phyloP scores from a whole-genome alignment of 1,139 yeast species.

The Suhomyces taliae region DNA sequence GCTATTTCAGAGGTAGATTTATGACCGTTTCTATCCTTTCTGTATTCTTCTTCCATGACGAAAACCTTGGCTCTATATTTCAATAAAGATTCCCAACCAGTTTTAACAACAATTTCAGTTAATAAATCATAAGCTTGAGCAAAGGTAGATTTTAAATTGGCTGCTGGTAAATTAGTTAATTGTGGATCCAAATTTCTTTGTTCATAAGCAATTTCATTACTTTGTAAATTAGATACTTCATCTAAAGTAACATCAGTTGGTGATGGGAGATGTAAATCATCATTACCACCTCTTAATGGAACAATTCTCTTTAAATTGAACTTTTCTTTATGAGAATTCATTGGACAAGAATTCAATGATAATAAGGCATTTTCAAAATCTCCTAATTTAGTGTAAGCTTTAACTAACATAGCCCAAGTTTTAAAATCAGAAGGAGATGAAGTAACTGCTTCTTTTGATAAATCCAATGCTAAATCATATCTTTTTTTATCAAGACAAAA shows the following conservation, averaged over 20 bases:
- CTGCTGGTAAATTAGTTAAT: conserved; percentile 71
- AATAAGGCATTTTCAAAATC: conserved; percentile 77
- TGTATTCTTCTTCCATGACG: conserved; percentile 93
- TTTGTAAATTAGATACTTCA: conserved; percentile 55
- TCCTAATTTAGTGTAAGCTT: conserved; percentile 66
- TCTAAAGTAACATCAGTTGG: conserved; percentile 79
- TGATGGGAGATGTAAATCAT: conserved; percentile 70
- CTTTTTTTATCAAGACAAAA: conserved; percentile 68
- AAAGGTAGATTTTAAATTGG: conserved; percentile 75
- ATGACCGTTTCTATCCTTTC: conserved; percentile 37
- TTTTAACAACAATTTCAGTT: conserved; percentile 64
- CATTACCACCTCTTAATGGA: conserved; percentile 50
- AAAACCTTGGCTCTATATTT: conserved; percentile 79
- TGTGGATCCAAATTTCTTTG: conserved; percentile 65
- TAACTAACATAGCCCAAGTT: conserved; percentile 77
- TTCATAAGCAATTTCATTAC: conserved; percentile 50
- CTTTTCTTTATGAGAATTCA: conserved; percentile 72
- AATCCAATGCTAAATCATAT: conserved; percentile 68
- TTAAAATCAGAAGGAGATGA: conserved; percentile 83
- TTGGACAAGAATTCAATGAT: conserved; percentile 88
- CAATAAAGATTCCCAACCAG: conserved; percentile 91
- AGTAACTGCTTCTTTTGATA: conserved; percentile 74
- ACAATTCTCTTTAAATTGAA: conserved; percentile 58
- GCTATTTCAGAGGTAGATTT: conserved; percentile 6
- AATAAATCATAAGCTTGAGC: conserved; percentile 76